Evolutionary conservation across 352 stramenopile genomes (phyloP).

Genomic region (Phytopythium montanum): DNA sequence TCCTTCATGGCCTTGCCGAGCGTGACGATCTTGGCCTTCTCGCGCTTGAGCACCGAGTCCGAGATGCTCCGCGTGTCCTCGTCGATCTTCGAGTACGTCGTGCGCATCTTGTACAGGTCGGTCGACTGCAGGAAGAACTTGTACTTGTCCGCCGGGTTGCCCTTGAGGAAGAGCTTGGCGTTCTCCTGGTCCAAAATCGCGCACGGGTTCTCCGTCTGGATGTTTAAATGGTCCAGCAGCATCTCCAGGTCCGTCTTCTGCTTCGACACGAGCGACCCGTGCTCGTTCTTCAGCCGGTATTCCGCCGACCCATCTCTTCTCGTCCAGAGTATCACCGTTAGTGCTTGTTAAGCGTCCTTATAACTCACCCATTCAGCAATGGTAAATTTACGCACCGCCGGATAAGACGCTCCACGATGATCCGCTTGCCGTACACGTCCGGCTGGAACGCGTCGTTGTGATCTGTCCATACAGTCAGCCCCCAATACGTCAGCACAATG

Average conservation of each 20-base stretch:
- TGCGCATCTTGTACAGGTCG: slow-evolving; percentile 91
- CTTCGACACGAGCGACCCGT: slow-evolving; percentile 63
- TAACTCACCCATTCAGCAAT: too few relatives aligned
- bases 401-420: slow-evolving; percentile 93
- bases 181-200: slow-evolving; percentile 98
- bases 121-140: slow-evolving; percentile 97
- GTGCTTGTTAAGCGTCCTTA: too few relatives aligned
- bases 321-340: not conserved
- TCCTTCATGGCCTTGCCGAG: slow-evolving; percentile 61
- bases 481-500: too few relatives aligned
- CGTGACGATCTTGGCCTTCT: slow-evolving; percentile 55
- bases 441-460: slow-evolving; percentile 89
- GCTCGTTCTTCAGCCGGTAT: slow-evolving; percentile 67
- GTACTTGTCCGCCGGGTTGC: slow-evolving; percentile 95
- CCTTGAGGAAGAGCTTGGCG: slow-evolving; percentile 96
- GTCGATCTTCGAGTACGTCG: slow-evolving; percentile 85
- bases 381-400: slow-evolving; percentile 25
- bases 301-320: slow-evolving; percentile 62
- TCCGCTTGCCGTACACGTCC: slow-evolving; percentile 91
- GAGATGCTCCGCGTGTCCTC: slow-evolving; percentile 62
- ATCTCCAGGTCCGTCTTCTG: slow-evolving; percentile 91
- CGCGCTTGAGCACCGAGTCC: slow-evolving; percentile 63
- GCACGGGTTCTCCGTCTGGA: slow-evolving; percentile 96
- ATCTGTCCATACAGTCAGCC: slow-evolving; percentile 20
- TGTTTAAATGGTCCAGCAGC: slow-evolving; percentile 94